A percentile compares a stretch with the other conserved stretches of the same genome.
These are phyloP conservation scores for Leavenworthia alabamica DNA, from an alignment of 345 rosid genomes.

Conservation along the genomic window DNA sequence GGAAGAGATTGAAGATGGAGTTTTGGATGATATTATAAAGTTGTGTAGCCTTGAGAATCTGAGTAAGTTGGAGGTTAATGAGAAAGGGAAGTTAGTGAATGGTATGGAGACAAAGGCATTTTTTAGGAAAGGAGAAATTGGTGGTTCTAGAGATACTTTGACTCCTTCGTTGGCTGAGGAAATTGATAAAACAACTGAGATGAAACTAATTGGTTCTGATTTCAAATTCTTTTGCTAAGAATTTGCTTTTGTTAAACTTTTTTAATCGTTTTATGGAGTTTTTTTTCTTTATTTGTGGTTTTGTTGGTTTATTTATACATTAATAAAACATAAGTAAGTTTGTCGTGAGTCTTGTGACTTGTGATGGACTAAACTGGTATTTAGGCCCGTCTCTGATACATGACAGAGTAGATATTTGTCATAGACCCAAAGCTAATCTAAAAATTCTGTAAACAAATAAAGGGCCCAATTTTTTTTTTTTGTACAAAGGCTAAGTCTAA, in stretches of 20 bases:
- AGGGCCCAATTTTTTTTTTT: no score
- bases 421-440: no score
- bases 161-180: conserved; percentile 25
- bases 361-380: background rate
- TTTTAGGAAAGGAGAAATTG: conserved; percentile 46
- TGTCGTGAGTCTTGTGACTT: no score
- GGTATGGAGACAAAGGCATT: conserved; percentile 22
- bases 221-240: conserved; percentile 31
- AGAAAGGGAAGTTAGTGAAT: conserved; percentile 28
- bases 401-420: no score
- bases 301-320: background rate
- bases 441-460: no score
- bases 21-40: conserved; percentile 29
- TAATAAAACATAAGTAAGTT: background rate
- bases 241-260: background rate
- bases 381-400: no score
- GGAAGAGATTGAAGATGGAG: conserved; percentile 27
- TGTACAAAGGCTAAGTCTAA: no score
- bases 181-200: conserved; percentile 32
- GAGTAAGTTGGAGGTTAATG: conserved; percentile 46
- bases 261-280: background rate
- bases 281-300: background rate
- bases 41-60: conserved; percentile 44
- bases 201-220: conserved; percentile 27
- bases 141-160: conserved; percentile 38